These are phyloP conservation scores for Botrytis hyacinthi DNA, from an alignment of 2,329 filamentous ascomycete species.

Conservation along the genomic window DNA sequence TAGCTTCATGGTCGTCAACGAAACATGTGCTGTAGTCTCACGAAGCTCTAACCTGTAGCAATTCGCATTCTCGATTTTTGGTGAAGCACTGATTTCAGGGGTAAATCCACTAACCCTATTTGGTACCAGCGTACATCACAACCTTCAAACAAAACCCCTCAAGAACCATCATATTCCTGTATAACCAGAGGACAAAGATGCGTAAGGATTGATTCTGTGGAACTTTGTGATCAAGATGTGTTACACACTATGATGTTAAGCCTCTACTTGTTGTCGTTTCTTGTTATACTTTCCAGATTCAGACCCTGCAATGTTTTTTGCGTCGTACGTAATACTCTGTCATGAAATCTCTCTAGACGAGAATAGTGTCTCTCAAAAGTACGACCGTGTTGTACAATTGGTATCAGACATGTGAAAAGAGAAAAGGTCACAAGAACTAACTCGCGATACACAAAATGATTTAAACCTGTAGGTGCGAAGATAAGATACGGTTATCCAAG, in stretches of 20 bases:
- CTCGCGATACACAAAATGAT: background rate
- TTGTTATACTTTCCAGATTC: background rate
- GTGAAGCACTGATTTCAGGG: background rate
- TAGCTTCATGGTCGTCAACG: background rate
- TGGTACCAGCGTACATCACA: background rate
- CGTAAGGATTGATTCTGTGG: background rate
- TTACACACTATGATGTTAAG: background rate
- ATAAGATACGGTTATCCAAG: background rate
- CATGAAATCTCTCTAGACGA: too few relatives aligned
- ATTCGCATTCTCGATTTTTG: background rate
- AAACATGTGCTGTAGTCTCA: background rate
- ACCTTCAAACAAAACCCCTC: background rate
- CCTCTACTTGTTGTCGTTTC: background rate
- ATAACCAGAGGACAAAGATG: background rate
- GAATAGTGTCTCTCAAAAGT: background rate
- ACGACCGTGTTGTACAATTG: background rate
- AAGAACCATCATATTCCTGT: background rate
- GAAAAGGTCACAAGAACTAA: background rate
- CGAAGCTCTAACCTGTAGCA: background rate
- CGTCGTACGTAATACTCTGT: background rate
- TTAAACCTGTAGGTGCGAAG: background rate
- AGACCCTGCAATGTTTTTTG: background rate
- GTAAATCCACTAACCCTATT: background rate
- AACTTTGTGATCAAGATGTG: background rate
- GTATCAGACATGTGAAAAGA: background rate